A percentile compares a stretch with the other conserved stretches of the same genome.
These are phyloP conservation scores for Gymnopilus dilepis DNA, from an alignment of 768 basidiomycete genomes.

Conservation along the genomic window DNA sequence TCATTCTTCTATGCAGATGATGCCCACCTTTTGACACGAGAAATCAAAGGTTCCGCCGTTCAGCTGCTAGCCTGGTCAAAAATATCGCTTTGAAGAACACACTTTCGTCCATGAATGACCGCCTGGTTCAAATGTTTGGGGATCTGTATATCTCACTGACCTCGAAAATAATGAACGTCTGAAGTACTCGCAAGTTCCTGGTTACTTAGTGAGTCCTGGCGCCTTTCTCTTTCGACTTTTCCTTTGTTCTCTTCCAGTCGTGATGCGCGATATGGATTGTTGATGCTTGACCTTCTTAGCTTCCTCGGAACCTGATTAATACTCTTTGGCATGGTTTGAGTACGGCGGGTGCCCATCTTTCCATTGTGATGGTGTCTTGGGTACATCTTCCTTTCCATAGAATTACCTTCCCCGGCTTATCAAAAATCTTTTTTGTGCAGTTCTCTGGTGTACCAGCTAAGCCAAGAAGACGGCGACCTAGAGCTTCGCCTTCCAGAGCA, in stretches of 20 bases:
- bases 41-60: conserved; percentile 93
- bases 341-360: conserved; percentile 72
- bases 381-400: conserved; percentile 37
- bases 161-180: conserved; percentile 90
- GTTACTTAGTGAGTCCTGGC: conserved; percentile 34
- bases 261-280: no score
- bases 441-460: conserved; percentile 92
- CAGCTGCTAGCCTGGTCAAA: conserved; percentile 70
- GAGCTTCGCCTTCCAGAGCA: conserved; percentile 79
- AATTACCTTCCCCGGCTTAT: not conserved
- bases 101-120: conserved; percentile 94
- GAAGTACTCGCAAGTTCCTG: conserved; percentile 89
- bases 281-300: no score
- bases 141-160: conserved; percentile 87
- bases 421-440: conserved; percentile 30
- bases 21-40: conserved; percentile 86
- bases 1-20: no score
- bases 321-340: conserved; percentile 84
- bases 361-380: conserved; percentile 70
- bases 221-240: no score
- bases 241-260: no score
- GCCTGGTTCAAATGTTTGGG: conserved; percentile 93
- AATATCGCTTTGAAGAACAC: conserved; percentile 93
- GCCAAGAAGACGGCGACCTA: conserved; percentile 67
- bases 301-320: conserved; percentile 83